Evolutionary conservation across 495 filamentous ascomycete genomes (phyloP).

Genomic region (Pyrenula massariospora): DNA sequence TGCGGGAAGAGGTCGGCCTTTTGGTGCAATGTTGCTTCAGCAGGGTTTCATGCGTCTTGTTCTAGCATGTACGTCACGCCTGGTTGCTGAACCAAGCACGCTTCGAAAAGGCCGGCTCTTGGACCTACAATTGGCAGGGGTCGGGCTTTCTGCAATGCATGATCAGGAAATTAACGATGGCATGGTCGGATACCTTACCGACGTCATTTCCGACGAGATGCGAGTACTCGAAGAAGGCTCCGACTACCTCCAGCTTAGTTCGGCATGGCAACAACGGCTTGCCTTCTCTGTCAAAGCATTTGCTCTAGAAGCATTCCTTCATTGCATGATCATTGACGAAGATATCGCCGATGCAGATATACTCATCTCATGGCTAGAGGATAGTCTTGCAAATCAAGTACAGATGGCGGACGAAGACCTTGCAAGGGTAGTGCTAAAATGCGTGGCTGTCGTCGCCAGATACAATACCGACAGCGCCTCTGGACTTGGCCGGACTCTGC

Average conservation of each 20-base stretch:
- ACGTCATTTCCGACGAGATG: conserved; percentile 71
- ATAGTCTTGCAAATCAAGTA: conserved; percentile 57
- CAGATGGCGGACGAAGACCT: conserved; percentile 71
- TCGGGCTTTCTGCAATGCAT: conserved; percentile 28
- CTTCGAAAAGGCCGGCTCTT: conserved; percentile 56
- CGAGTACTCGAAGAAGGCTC: conserved; percentile 75
- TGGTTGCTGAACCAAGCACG: conserved; percentile 45
- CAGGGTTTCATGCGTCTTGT: conserved; percentile 76
- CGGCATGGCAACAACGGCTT: conserved; percentile 76
- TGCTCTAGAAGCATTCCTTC: conserved; percentile 71
- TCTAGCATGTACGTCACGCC: conserved; percentile 63
- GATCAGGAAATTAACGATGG: conserved; percentile 16
- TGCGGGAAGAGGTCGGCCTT: conserved; percentile 59
- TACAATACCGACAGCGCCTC: conserved; percentile 60
- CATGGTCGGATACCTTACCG: conserved; percentile 56
- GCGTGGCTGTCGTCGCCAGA: conserved; percentile 68
- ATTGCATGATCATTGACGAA: conserved; percentile 68
- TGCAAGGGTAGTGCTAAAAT: conserved; percentile 64
- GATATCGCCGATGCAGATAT: conserved; percentile 67
- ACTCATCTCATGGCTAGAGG: conserved; percentile 80
- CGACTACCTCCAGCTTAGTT: conserved; percentile 76
- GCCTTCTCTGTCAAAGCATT: conserved; percentile 77
- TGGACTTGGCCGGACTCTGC: conserved; percentile 66
- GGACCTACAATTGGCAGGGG: conserved; percentile 53
- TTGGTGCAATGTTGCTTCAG: conserved; percentile 88